Evolutionary conservation across 768 basidiomycete genomes (phyloP), one percentile per base, ranked within the genome.

Genomic region (Mycena vulgaris): DNA sequence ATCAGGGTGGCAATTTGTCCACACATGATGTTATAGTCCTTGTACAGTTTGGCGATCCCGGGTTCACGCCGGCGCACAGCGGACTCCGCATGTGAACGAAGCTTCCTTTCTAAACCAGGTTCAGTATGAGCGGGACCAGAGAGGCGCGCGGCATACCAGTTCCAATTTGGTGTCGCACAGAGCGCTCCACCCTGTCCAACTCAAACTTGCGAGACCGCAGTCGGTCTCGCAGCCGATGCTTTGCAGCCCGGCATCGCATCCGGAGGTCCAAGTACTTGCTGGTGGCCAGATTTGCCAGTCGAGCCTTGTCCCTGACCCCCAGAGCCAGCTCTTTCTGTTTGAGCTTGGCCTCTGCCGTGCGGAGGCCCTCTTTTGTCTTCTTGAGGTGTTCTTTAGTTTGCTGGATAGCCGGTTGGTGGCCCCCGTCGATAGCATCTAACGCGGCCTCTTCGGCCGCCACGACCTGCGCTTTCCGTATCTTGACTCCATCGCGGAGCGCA

Each of bases 11-110:
- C 57, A 56, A 84, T 61, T 8, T 75, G 61, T 5, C 59, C 58
- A 40, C 78, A 78, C 19, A 80, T 58, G 8, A 73, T 74, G 66
- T 83, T 83, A 70, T 80, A 82, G 4, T 71, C 71, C 0, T 37
- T 60, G 6, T 69, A 76, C 17, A 79, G 59, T 14, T 71, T 63
- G 19, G 66, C 45, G 31, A 83, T 80, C 7, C 72, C 72, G 9
- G 78, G 79, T 25, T 82, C 78, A 17, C 76, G 72, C 5, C 71
- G 33, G 21, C 77, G 74, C 9, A 81, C 69, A 3, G 75, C 72
- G 7, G 69, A 31, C 21, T 79, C 63, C 6, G 78, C 78, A 65
- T 83, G 80, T 2, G 60, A 62, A n/a, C 74, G 64, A 27, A 82
- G 63, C 42, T 80, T 80, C 5, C 71, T 27, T 16, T 79, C 78